Conservation (phyloP, 345 rosid genomes). For the Trapa bicornis region DNA sequence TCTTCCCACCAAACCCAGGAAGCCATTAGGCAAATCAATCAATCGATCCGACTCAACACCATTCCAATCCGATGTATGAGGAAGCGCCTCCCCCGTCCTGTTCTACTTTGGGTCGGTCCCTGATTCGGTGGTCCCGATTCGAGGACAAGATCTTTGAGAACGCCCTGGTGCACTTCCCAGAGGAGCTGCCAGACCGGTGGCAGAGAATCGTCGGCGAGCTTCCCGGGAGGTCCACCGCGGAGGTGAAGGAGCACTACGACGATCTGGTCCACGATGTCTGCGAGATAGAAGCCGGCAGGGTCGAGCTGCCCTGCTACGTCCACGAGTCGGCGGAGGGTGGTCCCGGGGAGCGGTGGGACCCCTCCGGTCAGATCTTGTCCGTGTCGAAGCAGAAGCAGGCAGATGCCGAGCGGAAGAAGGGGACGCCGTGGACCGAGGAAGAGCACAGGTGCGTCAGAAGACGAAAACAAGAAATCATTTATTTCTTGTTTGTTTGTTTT, state of each 20-base stretch:
- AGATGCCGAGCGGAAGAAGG: conserved; percentile 54
- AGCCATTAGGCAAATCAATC: not conserved
- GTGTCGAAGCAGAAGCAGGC: conserved; percentile 15
- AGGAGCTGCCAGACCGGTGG: conserved; percentile 55
- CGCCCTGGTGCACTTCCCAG: conserved; percentile 45
- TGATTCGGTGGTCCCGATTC: conserved; percentile 32
- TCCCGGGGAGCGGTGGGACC: conserved; percentile 11
- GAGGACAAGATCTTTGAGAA: conserved; percentile 70
- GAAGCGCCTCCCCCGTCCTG: not conserved
- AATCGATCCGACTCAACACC: too few species aligned
- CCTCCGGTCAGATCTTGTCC: conserved; percentile 30
- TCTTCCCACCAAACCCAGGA: conserved; percentile 17
- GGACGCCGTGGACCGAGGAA: conserved; percentile 16
- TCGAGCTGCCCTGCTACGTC: conserved; percentile 43
- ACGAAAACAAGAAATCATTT: not conserved
- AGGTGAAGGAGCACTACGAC: conserved; percentile 51
- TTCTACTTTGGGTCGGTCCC: not conserved
- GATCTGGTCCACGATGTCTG: conserved; percentile 41
- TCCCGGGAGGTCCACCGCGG: conserved; percentile 30
- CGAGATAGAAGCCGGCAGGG: conserved; percentile 60
- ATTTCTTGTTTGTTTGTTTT: not conserved
- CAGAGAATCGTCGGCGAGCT: conserved; percentile 34
- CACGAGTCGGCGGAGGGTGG: conserved; percentile 25
- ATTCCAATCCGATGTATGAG: conserved; percentile 3
- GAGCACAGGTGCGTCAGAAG: conserved; percentile 31